These are phyloP conservation scores for Allomyces macrogynus DNA, from an alignment of 192 early-diverging fungal genomes.

Conservation along the genomic window DNA sequence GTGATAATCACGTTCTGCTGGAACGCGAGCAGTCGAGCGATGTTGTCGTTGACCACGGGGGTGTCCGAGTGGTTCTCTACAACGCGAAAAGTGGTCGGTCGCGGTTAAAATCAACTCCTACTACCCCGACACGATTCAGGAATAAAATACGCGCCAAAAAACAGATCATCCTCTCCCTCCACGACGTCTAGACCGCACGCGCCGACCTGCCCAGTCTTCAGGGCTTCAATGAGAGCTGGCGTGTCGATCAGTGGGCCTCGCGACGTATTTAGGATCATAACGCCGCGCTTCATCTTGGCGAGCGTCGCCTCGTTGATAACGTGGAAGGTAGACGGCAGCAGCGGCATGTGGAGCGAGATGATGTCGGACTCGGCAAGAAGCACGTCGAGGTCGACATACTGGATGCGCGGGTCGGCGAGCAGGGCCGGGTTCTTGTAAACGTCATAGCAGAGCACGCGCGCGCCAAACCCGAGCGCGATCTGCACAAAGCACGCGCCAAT, in stretches of 20 bases:
- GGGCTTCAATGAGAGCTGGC: conserved; percentile 12
- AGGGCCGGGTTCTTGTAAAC: conserved; percentile 9
- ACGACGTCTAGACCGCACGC: conserved; percentile 27
- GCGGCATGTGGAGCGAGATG: conserved; percentile 23
- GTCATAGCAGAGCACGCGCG: conserved; percentile 22
- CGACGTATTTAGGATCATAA: conserved; percentile 25
- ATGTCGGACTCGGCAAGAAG: conserved; percentile 11
- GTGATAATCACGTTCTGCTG: conserved; percentile 20
- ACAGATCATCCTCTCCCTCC: conserved; percentile 9
- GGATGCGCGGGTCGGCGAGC: conserved; percentile 3
- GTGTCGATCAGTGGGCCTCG: conserved; percentile 22
- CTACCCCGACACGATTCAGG: too few relatives aligned
- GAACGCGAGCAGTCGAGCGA: conserved; percentile 19
- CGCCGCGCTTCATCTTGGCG: conserved; percentile 19
- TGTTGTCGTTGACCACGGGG: conserved; percentile 18
- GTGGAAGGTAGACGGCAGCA: conserved; percentile 18
- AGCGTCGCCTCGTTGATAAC: conserved; percentile 18
- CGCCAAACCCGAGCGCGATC: conserved; percentile 26
- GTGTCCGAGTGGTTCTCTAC: conserved; percentile 11
- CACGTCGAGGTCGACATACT: conserved; percentile 20
- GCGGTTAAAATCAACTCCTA: too few relatives aligned
- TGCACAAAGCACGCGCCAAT: conserved; percentile 22
- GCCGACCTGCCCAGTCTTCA: conserved; percentile 21
- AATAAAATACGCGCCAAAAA: too few relatives aligned
- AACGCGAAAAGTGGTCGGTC: too few relatives aligned